Base-by-base conservation (phyloP, 805 yeast species). In the Candida nonsorbophila region DNA sequence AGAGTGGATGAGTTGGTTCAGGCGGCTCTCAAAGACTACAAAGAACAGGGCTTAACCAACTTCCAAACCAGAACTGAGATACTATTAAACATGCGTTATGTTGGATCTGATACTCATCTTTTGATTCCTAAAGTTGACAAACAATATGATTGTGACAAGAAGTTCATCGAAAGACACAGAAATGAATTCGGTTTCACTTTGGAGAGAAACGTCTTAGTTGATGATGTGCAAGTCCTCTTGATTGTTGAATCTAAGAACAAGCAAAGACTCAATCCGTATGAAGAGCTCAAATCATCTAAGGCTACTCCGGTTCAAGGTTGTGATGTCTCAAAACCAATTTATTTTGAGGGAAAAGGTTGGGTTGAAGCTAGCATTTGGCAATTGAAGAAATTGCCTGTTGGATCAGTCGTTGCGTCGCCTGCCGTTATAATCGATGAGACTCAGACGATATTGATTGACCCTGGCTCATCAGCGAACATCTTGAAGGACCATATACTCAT, bases 71-170 rank as follows among this genome's bases (percentile, higher is more conserved):
- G 45, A 15, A 63, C 69, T 31, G 94, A 86, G 45, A 71, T 72
- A 24, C 84, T 71, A 42, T 58, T 87, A 38, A 87, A 87, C 49
- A 60, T 87, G 67, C 69, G 94, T 46, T 88, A 84, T 49, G 75
- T 75, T 38, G 96, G 96, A 6, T 81, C 95, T n/a, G 96, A 88
- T 47, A 82, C 95, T 3, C 79, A 82, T 22, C 58, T 88, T 38
- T 81, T 87, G 83, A 74, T 83, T n/a, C 55, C 55, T 13, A 53
- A 56, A 25, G 24, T 7, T 4, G 53, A 46, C 13, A 49, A 45
- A 6, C 41, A 42, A 16, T 41, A 51, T 35, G 40, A 52, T 33
- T 48, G 54, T 9, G 51, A 40, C 19, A 19, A 27, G 7, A 34
- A 34, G 21, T 60, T 60, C 31, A 36, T 58, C 5, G 37, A 33